phyloP scores from a whole-genome alignment of 345 rosid species.

The Gossypium bickii region DNA sequence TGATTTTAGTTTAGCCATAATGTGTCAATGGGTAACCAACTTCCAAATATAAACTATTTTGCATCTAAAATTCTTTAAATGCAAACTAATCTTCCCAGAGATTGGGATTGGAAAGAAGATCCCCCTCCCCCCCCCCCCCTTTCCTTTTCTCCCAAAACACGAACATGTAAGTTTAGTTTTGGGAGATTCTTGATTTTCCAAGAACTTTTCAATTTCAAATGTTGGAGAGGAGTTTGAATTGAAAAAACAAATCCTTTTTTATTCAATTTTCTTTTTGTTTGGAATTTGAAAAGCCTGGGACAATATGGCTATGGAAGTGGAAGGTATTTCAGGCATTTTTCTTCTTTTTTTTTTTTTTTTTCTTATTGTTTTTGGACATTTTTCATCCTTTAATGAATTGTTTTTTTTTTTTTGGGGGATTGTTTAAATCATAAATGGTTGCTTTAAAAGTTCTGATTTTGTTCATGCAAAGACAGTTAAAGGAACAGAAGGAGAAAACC shows the following conservation, averaged over 20 bases:
- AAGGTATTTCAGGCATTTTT: conserved; percentile 11
- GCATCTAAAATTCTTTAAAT: background rate
- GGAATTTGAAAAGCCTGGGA: conserved; percentile 5
- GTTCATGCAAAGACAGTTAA: background rate
- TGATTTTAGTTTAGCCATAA: conserved; percentile 10
- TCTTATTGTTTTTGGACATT: background rate
- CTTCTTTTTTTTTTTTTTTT: too few relatives aligned
- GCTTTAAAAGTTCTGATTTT: background rate
- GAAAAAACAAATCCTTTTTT: background rate
- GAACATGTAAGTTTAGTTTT: background rate
- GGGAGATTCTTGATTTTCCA: background rate
- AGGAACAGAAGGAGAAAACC: conserved; percentile 17
- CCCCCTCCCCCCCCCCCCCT: background rate
- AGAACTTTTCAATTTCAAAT: background rate
- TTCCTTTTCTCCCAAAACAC: background rate
- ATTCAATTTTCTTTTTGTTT: background rate
- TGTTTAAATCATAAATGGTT: background rate
- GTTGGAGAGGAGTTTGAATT: background rate
- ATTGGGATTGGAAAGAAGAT: background rate
- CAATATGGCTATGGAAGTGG: conserved; percentile 20
- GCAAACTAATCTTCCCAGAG: background rate
- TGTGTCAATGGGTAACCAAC: conserved; percentile 29
- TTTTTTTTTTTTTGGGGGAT: background rate
- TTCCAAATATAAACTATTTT: conserved; percentile 29
- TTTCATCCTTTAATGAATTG: background rate